Base-by-base conservation (phyloP, 2,329 filamentous ascomycete genomes). In the Penicillium psychrosexuale region DNA sequence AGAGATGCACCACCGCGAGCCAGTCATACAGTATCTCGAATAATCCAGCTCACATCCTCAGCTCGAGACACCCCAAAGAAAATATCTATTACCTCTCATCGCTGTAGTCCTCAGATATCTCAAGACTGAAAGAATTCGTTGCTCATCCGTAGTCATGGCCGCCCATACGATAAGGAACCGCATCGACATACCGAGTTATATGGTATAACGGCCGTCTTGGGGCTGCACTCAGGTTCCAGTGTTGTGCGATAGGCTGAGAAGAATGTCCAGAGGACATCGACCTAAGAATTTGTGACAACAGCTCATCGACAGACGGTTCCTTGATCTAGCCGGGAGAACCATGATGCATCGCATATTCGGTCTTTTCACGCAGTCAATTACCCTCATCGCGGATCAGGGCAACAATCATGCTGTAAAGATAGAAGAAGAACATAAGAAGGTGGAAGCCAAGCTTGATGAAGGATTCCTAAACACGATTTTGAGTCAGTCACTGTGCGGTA, bases 361-460 rank as follows among this genome's bases (percentile, higher is more conserved):
- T 65, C 64, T 69, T 66, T 48, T 64, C 62, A 56, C 68, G 67
- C 61, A 75, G 66, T 87, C 87, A 96, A 77, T 91, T 84, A 57
- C 89, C 85, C 79, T 99, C 94, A 76, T 97, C 94, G 71, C 89
- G 87, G 81, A 99, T 99, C 61, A 99, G 84, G 64, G 94, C 93
- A 62, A 97, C 93, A 67, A 94, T 94, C 90, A 94, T 95, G 87
- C 90, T 95, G 84, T 96, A 96, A 54, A 99, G 88, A 80, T 99
- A 99, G 85, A 97, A 99, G 86, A 99, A 99, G 85, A 99, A 99
- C 91, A 99, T 97, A 79, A 99, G 77, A 58, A 99, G 82, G 77
- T 99, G 94, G 83, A 99, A 99, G 53, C 93, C 94, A 40, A 99
- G 90, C 81, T 99, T 99, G 80, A 94, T 87, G 77, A 99, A 99